Evolutionary conservation across 106 monocot species (phyloP).

Genomic region (Chionographis japonica): DNA sequence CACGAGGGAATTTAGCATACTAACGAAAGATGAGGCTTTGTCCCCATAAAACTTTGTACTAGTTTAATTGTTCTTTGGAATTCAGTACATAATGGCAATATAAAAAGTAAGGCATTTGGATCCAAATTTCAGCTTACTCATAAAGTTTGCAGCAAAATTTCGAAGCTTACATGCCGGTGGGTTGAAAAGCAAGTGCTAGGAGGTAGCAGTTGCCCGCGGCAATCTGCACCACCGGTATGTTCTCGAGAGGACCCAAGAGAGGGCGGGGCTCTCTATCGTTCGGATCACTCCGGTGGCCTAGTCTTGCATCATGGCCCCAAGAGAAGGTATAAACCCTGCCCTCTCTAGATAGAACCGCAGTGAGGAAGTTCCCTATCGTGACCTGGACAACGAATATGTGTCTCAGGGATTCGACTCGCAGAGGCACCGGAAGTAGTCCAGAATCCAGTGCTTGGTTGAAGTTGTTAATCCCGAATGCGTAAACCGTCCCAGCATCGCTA

Average conservation of each 20-base stretch:
- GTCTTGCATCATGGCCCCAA: conserved; percentile 38
- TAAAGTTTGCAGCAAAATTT: too few relatives aligned
- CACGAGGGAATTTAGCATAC: too few relatives aligned
- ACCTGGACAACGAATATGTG: conserved; percentile 40
- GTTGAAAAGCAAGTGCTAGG: conserved; percentile 34
- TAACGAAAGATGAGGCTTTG: too few relatives aligned
- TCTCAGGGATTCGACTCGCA: conserved; percentile 37
- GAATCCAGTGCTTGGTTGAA: conserved; percentile 41
- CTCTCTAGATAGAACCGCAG: conserved; percentile 51
- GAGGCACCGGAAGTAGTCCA: conserved; percentile 25
- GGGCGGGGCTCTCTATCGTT: conserved; percentile 35
- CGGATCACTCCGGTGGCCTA: conserved; percentile 42
- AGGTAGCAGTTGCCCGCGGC: conserved; percentile 58
- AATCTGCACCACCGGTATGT: conserved; percentile 47
- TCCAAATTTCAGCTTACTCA: too few relatives aligned
- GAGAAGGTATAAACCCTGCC: conserved; percentile 56
- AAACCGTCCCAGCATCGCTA: conserved; percentile 41
- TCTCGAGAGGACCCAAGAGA: conserved; percentile 30
- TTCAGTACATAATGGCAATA: too few relatives aligned
- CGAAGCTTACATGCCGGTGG: conserved; percentile 41
- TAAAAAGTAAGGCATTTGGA: too few relatives aligned
- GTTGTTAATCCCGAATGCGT: conserved; percentile 37
- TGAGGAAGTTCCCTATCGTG: conserved; percentile 51
- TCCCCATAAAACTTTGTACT: too few relatives aligned
- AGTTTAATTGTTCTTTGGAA: too few relatives aligned